These are phyloP conservation scores for Zymoseptoria crescenta DNA, from an alignment of 2,329 filamentous ascomycete species.

Conservation along the genomic window DNA sequence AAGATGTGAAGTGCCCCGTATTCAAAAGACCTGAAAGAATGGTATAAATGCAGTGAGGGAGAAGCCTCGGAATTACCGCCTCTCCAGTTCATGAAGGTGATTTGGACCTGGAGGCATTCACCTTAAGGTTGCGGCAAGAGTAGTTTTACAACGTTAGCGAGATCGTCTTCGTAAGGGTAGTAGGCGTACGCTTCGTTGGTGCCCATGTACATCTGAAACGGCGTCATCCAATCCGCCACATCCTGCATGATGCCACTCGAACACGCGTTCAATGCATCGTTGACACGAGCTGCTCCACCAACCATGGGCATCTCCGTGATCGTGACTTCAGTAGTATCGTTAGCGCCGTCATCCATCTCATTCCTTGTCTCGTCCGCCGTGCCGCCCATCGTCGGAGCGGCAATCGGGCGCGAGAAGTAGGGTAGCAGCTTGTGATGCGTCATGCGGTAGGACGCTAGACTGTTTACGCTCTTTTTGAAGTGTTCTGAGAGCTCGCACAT, in stretches of 20 bases:
- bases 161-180: too few species aligned
- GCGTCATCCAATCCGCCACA: conserved; percentile 12
- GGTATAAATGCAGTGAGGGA: too few species aligned
- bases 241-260: conserved; percentile 1
- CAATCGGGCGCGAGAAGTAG: conserved; percentile 11
- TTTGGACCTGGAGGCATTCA: too few species aligned
- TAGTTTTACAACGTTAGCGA: too few species aligned
- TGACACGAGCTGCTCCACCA: not conserved
- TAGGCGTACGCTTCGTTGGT: conserved; percentile 7
- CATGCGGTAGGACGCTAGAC: conserved; percentile 9
- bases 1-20: too few species aligned
- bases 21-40: too few species aligned
- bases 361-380: not conserved
- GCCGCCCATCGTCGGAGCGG: conserved; percentile 5
- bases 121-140: too few species aligned
- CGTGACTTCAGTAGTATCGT: conserved; percentile 7
- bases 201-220: conserved; percentile 6
- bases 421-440: conserved; percentile 11
- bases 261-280: not conserved
- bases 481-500: conserved; percentile 12
- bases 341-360: conserved; percentile 1
- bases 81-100: too few species aligned
- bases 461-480: conserved; percentile 12
- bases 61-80: too few species aligned
- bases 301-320: not conserved